These are phyloP conservation scores for Nepenthes mirabilis DNA, from an alignment of 148 eudicot genomes.

Conservation along the genomic window DNA sequence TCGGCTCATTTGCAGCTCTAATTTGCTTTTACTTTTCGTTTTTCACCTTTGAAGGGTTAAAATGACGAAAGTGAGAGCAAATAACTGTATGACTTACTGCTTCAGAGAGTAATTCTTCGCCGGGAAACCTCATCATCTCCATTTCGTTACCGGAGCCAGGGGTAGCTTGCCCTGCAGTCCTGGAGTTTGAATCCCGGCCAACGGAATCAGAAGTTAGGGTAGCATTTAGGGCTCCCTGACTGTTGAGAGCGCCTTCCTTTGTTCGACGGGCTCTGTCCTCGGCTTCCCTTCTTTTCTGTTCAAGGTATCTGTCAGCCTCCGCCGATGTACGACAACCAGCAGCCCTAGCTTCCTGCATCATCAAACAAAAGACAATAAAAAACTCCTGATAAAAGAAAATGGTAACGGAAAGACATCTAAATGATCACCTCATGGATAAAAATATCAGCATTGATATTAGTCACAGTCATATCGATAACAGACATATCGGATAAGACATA, in stretches of 20 bases:
- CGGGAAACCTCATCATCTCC: slow-evolving; percentile 46
- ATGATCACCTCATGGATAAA: no score
- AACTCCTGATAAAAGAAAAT: no score
- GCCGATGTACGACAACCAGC: slow-evolving; percentile 79
- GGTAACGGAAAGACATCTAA: no score
- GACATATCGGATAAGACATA: no score
- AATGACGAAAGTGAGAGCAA: not conserved
- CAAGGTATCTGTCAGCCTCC: slow-evolving; percentile 63
- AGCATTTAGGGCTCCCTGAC: slow-evolving; percentile 24
- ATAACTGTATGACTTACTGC: slow-evolving; percentile 32
- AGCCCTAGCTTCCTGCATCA: slow-evolving; percentile 71
- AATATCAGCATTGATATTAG: no score
- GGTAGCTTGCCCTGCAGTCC: slow-evolving; percentile 17
- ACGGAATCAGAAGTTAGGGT: slow-evolving; percentile 17
- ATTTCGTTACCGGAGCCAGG: slow-evolving; percentile 25
- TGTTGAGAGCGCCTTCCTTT: slow-evolving; percentile 36
- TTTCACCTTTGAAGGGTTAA: not conserved
- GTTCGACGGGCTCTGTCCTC: slow-evolving; percentile 39
- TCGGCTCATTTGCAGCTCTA: not conserved
- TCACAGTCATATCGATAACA: no score
- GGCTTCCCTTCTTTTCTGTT: slow-evolving; percentile 54
- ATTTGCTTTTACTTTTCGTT: not conserved
- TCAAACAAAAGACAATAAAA: not conserved
- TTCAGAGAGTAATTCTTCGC: slow-evolving; percentile 74
- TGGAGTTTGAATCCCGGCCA: slow-evolving; percentile 25